Evolutionary conservation across 2,329 filamentous ascomycete genomes (phyloP), one percentile per base, ranked within the genome.

Genomic region (Magnaporthiopsis poae): DNA sequence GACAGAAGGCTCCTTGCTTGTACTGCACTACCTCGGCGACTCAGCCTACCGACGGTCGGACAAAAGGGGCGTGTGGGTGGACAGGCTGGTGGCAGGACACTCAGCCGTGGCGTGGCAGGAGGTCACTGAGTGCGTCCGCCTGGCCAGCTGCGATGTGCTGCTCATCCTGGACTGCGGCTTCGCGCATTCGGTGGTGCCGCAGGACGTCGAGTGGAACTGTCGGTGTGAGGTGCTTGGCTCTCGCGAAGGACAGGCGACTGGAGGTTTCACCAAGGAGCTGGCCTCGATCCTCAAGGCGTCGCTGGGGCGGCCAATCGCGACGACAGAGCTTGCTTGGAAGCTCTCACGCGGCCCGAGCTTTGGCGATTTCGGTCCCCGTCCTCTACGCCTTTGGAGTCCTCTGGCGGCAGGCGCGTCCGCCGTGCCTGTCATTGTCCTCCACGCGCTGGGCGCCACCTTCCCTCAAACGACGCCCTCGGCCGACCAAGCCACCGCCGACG

Each of bases 151-250:
- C 36, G 64, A 65, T 9, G 64, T 65, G 33, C 60, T 65, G 35
- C 29, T 65, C 5, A 31, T 65, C 25, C 9, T 65, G 25, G 64
- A 65, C 21, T 65, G 64, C 60, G 64, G 33, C 60, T 65, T 65
- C 25, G 56, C 64, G n/a, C 25, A 60, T 21, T 35, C 60, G 25
- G 60, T 65, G 21, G 64, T 65, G 36, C 52, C 31, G n/a, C 33
- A 35, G 11, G 64, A 62, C 18, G 60, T 46, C 25, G 59, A 60
- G 25, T 65, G 64, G 64, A 35, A 52, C 7, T 36, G 64, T 7
- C 59, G 64, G n/a, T 65, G 60, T 27, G 64, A 65, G 64, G 60
- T 65, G 31, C 59, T 65, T 12, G 39, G 25, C 59, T 25, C 59
- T 8, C 60, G 27, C 27, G 59, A 11, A 15, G 33, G 60, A 33